Percentiles rank a stretch among this genome's conserved stretches.
Conservation (phyloP, 352 stramenopile genomes). For the Phytophthora tentaculata region DNA sequence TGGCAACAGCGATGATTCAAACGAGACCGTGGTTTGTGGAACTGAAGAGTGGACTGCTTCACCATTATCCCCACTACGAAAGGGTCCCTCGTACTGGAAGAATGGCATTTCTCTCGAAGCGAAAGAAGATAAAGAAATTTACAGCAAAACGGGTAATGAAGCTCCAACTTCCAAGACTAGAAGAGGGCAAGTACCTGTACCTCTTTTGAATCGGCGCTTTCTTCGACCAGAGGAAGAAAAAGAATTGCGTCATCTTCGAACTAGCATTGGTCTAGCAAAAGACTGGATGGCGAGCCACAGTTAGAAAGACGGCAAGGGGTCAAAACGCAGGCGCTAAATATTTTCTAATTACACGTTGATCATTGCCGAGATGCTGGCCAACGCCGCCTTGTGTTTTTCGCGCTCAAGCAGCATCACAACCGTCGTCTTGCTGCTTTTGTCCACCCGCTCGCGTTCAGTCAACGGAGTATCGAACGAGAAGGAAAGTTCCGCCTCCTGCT, state of each 20-base stretch:
- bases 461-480: constrained; percentile 80
- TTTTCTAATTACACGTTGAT: constrained; percentile 81
- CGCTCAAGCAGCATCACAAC: constrained; percentile 83
- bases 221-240: constrained; percentile 63
- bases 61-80: constrained; percentile 57
- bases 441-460: constrained; percentile 63
- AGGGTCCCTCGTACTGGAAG: constrained; percentile 55
- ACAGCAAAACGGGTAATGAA: neutral
- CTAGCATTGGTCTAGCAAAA: constrained; percentile 71
- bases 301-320: constrained; percentile 5
- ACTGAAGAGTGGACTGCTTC: constrained; percentile 36
- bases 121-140: neutral
- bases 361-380: constrained; percentile 79
- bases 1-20: neutral
- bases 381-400: constrained; percentile 81
- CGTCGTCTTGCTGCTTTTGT: constrained; percentile 69
- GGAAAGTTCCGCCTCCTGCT: constrained; percentile 68
- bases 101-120: constrained; percentile 60
- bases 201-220: constrained; percentile 45
- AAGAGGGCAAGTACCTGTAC: constrained; percentile 5
- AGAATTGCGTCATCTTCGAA: constrained; percentile 53
- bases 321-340: constrained; percentile 55
- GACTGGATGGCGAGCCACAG: constrained; percentile 59
- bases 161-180: neutral
- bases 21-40: neutral